phyloP scores from a whole-genome alignment of 805 yeast species.

The Schizosaccharomyces osmophilus region DNA sequence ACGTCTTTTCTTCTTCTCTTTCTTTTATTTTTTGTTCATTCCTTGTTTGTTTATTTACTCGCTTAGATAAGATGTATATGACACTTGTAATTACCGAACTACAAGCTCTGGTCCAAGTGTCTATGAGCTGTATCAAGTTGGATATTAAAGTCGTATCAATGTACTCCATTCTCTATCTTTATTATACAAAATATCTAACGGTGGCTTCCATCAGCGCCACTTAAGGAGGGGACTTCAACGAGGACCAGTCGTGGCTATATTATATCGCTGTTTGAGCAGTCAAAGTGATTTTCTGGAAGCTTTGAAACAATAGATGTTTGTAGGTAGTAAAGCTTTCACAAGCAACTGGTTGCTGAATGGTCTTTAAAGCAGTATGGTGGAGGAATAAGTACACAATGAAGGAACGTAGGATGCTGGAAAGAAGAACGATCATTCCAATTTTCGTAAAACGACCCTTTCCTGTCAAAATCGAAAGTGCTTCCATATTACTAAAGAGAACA shows the following conservation, averaged over 20 bases:
- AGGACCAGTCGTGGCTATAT: neutral
- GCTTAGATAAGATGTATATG: too few relatives aligned
- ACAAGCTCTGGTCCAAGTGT: too few relatives aligned
- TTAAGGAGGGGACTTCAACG: too few relatives aligned
- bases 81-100: too few relatives aligned
- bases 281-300: neutral
- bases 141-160: too few relatives aligned
- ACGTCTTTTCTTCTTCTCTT: too few relatives aligned
- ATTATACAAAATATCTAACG: too few relatives aligned
- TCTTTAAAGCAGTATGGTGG: neutral
- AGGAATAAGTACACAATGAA: neutral
- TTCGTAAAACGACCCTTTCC: neutral
- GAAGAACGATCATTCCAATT: neutral
- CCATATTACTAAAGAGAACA: slow-evolving; percentile 38
- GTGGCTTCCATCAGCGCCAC: too few relatives aligned
- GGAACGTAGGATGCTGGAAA: neutral
- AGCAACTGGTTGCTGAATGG: neutral
- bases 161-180: too few relatives aligned
- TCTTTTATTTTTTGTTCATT: too few relatives aligned
- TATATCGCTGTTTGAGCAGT: neutral
- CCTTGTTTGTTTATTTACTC: too few relatives aligned
- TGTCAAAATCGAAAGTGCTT: slow-evolving; percentile 20
- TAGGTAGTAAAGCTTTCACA: neutral
- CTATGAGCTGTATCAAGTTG: too few relatives aligned
- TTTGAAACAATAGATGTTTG: neutral